Evolutionary conservation across 2,329 filamentous ascomycete species (phyloP), one percentile per base, ranked within the genome.

Genomic region (Aspergillus sp.): DNA sequence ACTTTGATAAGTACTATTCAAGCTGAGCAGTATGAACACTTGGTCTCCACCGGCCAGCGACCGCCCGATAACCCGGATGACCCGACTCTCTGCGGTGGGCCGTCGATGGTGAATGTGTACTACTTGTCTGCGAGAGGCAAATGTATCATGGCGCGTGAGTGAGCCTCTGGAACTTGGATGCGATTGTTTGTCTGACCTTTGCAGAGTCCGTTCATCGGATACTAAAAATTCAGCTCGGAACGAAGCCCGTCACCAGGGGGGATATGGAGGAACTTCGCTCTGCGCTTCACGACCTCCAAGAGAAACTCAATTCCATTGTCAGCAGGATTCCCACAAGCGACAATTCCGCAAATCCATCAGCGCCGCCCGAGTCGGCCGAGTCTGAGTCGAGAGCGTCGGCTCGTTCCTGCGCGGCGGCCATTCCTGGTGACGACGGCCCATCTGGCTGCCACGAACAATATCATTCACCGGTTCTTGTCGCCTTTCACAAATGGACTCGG

Each of bases 401-500:
- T 64, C 62, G 5, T 30, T 30, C 26, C 9, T 30, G 26, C 26
- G 26, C 26, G 9, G 26, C 26, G 8, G 68, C 71, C 24, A 65
- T 74, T 18, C 72, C 74, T 5, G 74, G 68, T 2, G 74, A 75
- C 48, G 73, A 71, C 1, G 67, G 26, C 26, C 8, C 69, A 1
- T 66, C 61, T 22, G 64, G 72, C 3, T 77, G 75, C 57, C 51
- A 70, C 8, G 75, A 77, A 56, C 74, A 78, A 51, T 80, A 77
- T 55, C 75, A 79, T 60, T 73, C 74, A 2, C 68, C 71, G 8
- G 74, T 76, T 48, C 68, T 78, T 18, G 69, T 76, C 22, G 71
- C 71, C 3, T 80, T 77, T 55, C 76, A 80, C 61, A 79, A 79
- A 59, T 80, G 77, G 77, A 76, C 77, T 1, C 67, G 69, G 24